Conservation (phyloP, 345 rosid genomes). For the Brassica incana region DNA sequence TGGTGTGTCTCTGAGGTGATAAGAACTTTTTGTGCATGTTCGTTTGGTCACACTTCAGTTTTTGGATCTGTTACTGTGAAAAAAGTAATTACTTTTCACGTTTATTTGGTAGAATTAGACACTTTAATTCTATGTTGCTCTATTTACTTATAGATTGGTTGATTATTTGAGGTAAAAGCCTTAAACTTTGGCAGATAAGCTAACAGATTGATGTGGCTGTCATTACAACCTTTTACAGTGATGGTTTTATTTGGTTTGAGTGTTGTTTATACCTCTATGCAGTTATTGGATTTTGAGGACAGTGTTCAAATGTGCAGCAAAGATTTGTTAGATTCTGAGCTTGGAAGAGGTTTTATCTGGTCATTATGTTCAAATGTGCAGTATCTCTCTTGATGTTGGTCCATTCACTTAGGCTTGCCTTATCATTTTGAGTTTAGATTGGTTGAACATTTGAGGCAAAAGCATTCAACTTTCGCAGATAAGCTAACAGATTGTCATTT, state of each 20-base stretch:
- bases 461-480: slow-evolving; percentile 1
- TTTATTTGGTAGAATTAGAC: slow-evolving; percentile 13
- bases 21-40: slow-evolving; percentile 7
- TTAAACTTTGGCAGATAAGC: background rate
- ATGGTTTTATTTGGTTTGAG: slow-evolving; percentile 12
- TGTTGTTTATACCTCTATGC: slow-evolving; percentile 10
- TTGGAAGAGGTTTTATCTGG: background rate
- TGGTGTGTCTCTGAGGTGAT: slow-evolving; percentile 31
- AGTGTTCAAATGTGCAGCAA: background rate
- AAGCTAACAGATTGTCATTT: slow-evolving; percentile 14
- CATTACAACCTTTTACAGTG: slow-evolving; percentile 13
- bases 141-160: background rate
- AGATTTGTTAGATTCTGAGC: background rate
- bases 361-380: too few species aligned
- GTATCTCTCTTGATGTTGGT: background rate
- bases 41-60: background rate
- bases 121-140: background rate
- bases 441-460: slow-evolving; percentile 1
- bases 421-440: background rate
- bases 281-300: background rate
- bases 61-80: slow-evolving; percentile 25
- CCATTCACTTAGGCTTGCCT: background rate
- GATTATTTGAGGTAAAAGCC: background rate
- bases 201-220: slow-evolving; percentile 15
- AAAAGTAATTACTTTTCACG: slow-evolving; percentile 2